Conservation (phyloP, 2,329 filamentous ascomycete species). For the Fusarium chaquense region DNA sequence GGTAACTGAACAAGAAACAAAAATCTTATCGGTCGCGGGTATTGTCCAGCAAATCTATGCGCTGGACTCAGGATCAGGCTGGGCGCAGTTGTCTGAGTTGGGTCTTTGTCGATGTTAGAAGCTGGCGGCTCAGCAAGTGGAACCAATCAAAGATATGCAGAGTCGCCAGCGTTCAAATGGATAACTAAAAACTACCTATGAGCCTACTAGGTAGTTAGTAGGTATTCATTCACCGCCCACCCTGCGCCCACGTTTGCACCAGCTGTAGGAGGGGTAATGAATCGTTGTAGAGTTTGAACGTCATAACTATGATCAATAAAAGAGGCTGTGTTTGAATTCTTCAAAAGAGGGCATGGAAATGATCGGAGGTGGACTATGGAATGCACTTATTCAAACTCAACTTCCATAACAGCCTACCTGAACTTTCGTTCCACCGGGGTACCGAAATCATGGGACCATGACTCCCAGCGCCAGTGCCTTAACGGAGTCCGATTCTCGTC, state of each 20-base stretch:
- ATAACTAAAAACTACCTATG: constrained; percentile 26
- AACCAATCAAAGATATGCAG: constrained; percentile 45
- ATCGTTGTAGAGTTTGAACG: constrained; percentile 5
- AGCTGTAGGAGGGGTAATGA: constrained; percentile 42
- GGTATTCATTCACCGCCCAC: constrained; percentile 45
- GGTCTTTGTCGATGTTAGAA: constrained; percentile 37
- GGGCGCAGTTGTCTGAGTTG: constrained; percentile 38
- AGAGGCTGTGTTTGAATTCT: neutral
- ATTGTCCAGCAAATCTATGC: constrained; percentile 10
- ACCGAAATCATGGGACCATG: constrained; percentile 8
- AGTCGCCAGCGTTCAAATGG: constrained; percentile 41
- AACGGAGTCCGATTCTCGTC: constrained; percentile 1
- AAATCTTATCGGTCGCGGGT: neutral
- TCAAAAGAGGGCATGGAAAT: neutral
- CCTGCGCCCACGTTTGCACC: constrained; percentile 26
- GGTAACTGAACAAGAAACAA: neutral
- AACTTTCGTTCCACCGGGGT: constrained; percentile 19
- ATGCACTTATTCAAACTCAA: constrained; percentile 2
- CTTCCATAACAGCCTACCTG: neutral
- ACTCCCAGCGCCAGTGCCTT: constrained; percentile 11
- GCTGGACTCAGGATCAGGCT: constrained; percentile 32
- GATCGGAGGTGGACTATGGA: neutral
- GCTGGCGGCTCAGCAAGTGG: constrained; percentile 41
- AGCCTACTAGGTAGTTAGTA: constrained; percentile 6
- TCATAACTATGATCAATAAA: constrained; percentile 13